phyloP scores from a whole-genome alignment of 78 protist genomes.

The Emiliania huxleyi region DNA sequence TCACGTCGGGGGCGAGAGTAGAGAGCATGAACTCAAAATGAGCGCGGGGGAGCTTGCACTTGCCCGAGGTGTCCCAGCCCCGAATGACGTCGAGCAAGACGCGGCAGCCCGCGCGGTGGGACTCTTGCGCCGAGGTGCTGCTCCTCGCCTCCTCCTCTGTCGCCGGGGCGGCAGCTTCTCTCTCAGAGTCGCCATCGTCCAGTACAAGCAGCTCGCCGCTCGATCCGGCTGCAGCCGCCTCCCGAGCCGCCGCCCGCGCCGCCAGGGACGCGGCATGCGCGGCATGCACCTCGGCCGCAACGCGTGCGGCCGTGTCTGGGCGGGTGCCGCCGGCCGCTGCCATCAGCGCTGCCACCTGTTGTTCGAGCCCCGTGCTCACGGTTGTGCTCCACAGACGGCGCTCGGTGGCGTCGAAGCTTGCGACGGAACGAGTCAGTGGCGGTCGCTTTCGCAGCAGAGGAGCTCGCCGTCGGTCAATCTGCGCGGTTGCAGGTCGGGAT shows the following conservation, averaged over 20 bases:
- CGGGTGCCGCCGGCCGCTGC: not conserved
- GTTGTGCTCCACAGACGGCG: not conserved
- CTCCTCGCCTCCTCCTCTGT: not conserved
- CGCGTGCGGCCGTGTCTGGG: not conserved
- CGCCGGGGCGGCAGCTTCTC: not conserved
- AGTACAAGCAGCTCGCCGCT: not conserved
- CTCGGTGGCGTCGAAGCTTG: not conserved
- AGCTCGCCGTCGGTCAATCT: not conserved
- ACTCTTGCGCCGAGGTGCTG: not conserved
- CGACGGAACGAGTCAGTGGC: not conserved
- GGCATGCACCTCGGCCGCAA: not conserved
- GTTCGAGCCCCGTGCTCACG: not conserved
- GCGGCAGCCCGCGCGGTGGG: not conserved
- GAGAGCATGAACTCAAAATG: not conserved
- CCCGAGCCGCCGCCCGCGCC: not conserved
- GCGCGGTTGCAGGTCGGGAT: not conserved
- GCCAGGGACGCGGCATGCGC: not conserved
- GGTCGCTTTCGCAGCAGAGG: not conserved
- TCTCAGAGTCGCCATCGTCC: not conserved
- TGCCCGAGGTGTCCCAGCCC: not conserved
- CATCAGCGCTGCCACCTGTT: not conserved
- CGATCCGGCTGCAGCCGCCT: not conserved
- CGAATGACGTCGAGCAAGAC: not conserved
- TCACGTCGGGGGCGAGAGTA: not conserved
- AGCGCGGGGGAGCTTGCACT: not conserved